Evolutionary conservation across 2,329 filamentous ascomycete genomes (phyloP).

Genomic region (Proliferodiscus dingleyae): DNA sequence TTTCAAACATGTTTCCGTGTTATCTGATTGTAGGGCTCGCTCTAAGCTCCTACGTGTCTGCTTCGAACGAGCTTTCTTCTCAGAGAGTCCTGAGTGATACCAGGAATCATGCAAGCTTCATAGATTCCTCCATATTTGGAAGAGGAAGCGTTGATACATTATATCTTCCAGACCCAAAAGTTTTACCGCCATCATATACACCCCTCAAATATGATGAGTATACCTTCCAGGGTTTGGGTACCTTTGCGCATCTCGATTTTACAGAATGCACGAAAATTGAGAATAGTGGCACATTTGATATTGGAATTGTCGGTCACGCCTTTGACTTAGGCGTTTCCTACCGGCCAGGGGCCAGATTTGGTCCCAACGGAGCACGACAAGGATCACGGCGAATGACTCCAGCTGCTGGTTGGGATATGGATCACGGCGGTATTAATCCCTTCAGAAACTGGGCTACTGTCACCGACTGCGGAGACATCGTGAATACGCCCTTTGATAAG

Average conservation of each 20-base stretch:
- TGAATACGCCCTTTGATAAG: conserved; percentile 29
- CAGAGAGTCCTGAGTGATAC: conserved; percentile 1
- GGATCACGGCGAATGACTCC: conserved; percentile 24
- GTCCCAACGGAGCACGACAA: conserved; percentile 28
- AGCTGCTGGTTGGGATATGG: conserved; percentile 23
- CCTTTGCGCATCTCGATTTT: conserved; percentile 28
- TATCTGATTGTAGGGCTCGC: not conserved
- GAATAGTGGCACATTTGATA: conserved; percentile 27
- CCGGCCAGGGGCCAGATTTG: conserved; percentile 29
- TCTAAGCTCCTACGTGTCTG: not conserved
- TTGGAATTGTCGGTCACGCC: conserved; percentile 29
- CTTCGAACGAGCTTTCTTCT: too few species aligned
- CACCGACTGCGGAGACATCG: conserved; percentile 29
- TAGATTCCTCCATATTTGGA: conserved; percentile 16
- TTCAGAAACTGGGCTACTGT: conserved; percentile 26
- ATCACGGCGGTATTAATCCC: conserved; percentile 27
- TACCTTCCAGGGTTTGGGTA: conserved; percentile 16
- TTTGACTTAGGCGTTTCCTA: conserved; percentile 30
- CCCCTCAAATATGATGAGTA: conserved; percentile 10
- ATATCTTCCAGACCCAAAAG: conserved; percentile 8
- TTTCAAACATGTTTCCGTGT: not conserved
- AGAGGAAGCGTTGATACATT: not conserved
- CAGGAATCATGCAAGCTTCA: conserved; percentile 7
- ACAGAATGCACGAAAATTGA: conserved; percentile 22
- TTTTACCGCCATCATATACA: conserved; percentile 19